Evolutionary conservation across 805 yeast species (phyloP), one percentile per base, ranked within the genome.

Genomic region (Schizosaccharomyces japonicus): DNA sequence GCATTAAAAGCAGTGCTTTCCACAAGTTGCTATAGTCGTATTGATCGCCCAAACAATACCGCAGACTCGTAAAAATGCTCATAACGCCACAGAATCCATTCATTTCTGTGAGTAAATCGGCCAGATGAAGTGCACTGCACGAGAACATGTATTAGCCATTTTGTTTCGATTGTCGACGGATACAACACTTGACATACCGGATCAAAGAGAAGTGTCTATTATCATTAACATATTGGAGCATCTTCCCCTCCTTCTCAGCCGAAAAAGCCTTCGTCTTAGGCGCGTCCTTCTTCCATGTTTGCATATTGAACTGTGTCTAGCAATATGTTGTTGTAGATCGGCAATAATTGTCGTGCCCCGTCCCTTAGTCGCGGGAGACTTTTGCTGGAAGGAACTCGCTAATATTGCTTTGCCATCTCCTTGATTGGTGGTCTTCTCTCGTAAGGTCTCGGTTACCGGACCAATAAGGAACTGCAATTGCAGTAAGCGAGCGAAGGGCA

Each of bases 1-100:
- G 69, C 40, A 84, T 82, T 64, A 80, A 83, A 53, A 79, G 76
- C 64, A 84, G 85, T 1, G 96, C 95, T 55, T 94, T 70, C 64
- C 80, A 87, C n/a, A 63, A 56, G 50, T 60, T 56, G 39, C 48
- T 49, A 29, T 77, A 72, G 60, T 80, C 79, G 57, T 75, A 79
- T 5, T 73, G 63, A 54, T 75, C 67, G 11, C 74, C 76, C 2
- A 75, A 66, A 4, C 85, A 74, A 61, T 73, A 90, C 57, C 94
- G 70, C 52, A 83, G 65, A 62, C 94, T 81, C 40, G 92, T 78
- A 39, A 90, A 70, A 53, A 87, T 78, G 29, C 94, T 78, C 59
- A 83, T 82, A 60, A 90, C 85, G 0, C 96, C 98, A 45, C 85
- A 77, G 59, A 82, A 83, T 44, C 58, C 95, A 62, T 90, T 90